Conservation (phyloP, 164 flowering plant species). For the grape (Vitis vinifera) region DNA sequence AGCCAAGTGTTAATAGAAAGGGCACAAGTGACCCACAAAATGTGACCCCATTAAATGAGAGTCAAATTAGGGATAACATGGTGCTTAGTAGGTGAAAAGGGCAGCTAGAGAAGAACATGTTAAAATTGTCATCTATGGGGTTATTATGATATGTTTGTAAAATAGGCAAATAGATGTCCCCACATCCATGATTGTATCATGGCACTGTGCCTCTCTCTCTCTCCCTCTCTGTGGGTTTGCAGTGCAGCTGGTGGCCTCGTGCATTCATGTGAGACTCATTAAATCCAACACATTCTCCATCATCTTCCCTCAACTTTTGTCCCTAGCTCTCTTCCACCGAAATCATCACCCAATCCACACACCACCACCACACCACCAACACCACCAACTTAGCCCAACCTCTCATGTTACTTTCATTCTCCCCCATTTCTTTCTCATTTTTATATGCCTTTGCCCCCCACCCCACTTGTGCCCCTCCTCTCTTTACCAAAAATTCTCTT, state of each 20-base stretch:
- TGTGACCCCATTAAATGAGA: too few species aligned
- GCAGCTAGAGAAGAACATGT: conserved; percentile 7
- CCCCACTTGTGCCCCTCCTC: conserved; percentile 19
- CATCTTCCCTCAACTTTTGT: conserved; percentile 24
- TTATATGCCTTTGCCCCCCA: conserved; percentile 19
- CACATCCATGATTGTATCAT: conserved; percentile 51
- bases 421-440: conserved; percentile 12
- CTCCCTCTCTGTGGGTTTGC: background rate
- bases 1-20: too few species aligned
- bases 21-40: too few species aligned
- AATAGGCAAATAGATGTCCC: conserved; percentile 25
- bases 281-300: conserved; percentile 40
- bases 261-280: conserved; percentile 66
- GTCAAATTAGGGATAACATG: too few species aligned
- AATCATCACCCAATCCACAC: conserved; percentile 26
- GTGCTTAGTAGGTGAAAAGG: background rate
- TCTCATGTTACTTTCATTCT: conserved; percentile 40
- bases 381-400: conserved; percentile 19
- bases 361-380: background rate
- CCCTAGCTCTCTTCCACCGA: conserved; percentile 12
- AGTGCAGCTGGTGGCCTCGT: conserved; percentile 48
- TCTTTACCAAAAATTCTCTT: conserved; percentile 12
- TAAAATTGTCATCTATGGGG: background rate
- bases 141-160: conserved; percentile 8
- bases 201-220: conserved; percentile 26